Evolutionary conservation across 2,329 filamentous ascomycete species (phyloP), one percentile per base, ranked within the genome.

Genomic region (Monosporascus sp.): DNA sequence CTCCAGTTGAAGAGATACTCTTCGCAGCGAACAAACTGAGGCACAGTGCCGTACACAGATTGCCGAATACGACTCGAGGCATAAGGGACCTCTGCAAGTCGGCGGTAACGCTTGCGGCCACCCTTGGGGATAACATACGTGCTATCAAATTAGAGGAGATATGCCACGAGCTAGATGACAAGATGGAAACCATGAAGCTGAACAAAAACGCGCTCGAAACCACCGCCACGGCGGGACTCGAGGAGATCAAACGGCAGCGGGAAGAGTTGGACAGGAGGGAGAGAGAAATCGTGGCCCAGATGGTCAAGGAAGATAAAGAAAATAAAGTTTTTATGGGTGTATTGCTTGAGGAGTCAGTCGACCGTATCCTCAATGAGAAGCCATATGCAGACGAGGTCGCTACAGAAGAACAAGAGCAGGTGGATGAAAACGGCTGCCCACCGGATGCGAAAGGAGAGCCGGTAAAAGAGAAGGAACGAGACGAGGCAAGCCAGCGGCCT

Each of bases 221-320:
- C 41, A 60, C 52, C 17, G 51, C 64, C 5, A 52, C 56, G 20
- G 36, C 50, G 3, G 55, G 63, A n/a, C 61, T 72, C n/a, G 57
- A 65, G 36, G 64, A 66, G 7, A 69, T 73, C 50, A 59, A 62
- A 22, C 59, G 63, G 14, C 58, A 68, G 53, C 66, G 71, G 43
- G 66, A 67, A 51, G 71, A 71, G 54, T 60, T 73, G 7, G 69
- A 71, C 52, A 65, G 59, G 50, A 61, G 66, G 48, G 71, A 73
- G 53, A 59, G 50, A 43, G 61, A 63, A 7, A 41, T 67, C 3
- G 53, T 66, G n/a, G 56, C 53, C 3, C 61, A 52, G n/a, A 66
- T 67, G 58, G 41, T 66, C 48, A 52, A 53, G 26, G 62, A 64
- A 3, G 65, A 71, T 52, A 22, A 48, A 9, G 64, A 70, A 47